phyloP scores from a whole-genome alignment of 257 asterid species.

The Solanum pennellii region DNA sequence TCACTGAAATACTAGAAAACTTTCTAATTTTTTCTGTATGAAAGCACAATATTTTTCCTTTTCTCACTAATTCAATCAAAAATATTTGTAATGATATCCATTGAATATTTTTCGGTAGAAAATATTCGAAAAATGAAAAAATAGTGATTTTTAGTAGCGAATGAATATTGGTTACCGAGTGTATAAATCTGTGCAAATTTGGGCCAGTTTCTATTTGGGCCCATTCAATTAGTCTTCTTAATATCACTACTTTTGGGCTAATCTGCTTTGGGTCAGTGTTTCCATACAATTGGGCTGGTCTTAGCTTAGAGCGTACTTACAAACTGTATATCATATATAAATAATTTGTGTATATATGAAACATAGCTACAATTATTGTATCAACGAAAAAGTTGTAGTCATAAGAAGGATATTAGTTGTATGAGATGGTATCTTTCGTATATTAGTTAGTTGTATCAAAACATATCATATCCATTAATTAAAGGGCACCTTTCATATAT shows the following conservation, averaged over 20 bases:
- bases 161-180: not conserved
- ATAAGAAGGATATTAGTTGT: too few species aligned
- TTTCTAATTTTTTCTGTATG: not conserved
- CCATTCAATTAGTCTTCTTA: not conserved
- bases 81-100: not conserved
- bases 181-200: not conserved
- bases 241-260: not conserved
- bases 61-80: not conserved
- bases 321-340: too few species aligned
- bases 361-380: too few species aligned
- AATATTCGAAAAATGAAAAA: not conserved
- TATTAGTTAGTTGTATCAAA: too few species aligned
- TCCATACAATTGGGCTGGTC: not conserved
- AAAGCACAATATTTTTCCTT: not conserved
- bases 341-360: not conserved
- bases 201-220: not conserved
- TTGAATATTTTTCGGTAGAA: not conserved
- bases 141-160: not conserved
- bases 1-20: not conserved
- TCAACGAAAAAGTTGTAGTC: too few species aligned
- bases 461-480: too few species aligned
- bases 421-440: too few species aligned
- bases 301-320: not conserved
- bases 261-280: not conserved
- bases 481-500: too few species aligned